phyloP scores from a whole-genome alignment of 306 rosid genomes.

The Rosa chinensis region DNA sequence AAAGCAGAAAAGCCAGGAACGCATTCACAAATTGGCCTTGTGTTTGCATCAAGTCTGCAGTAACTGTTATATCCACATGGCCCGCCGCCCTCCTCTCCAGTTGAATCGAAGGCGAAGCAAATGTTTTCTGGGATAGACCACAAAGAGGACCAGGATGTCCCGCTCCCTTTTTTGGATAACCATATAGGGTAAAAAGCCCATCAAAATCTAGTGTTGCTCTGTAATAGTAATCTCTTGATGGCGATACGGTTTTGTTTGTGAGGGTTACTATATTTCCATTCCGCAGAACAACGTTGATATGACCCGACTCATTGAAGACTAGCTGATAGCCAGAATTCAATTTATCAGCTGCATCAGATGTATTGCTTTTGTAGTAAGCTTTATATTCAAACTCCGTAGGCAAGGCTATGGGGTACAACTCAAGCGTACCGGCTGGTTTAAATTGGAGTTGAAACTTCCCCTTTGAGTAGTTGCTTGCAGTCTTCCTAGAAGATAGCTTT shows the following conservation, averaged over 20 bases:
- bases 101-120: not conserved
- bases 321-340: not conserved
- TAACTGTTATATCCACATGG: slow-evolving; percentile 29
- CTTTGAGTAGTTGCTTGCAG: slow-evolving; percentile 14
- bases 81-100: slow-evolving; percentile 1
- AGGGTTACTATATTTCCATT: not conserved
- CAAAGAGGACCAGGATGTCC: slow-evolving; percentile 9
- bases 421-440: slow-evolving; percentile 15
- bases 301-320: slow-evolving; percentile 30
- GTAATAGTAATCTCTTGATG: slow-evolving; percentile 16
- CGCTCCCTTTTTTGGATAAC: not conserved
- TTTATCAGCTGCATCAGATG: not conserved
- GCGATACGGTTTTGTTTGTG: not conserved
- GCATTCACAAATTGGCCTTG: slow-evolving; percentile 23
- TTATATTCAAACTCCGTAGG: not conserved
- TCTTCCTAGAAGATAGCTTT: slow-evolving; percentile 12
- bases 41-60: slow-evolving; percentile 5
- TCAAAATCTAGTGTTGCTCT: slow-evolving; percentile 33
- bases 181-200: slow-evolving; percentile 25
- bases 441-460: slow-evolving; percentile 33
- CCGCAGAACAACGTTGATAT: slow-evolving; percentile 8
- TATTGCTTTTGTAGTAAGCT: slow-evolving; percentile 21
- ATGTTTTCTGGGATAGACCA: slow-evolving; percentile 33
- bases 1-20: slow-evolving; percentile 22
- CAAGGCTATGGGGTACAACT: slow-evolving; percentile 7